phyloP scores from a whole-genome alignment of 371 early-diverging fungal genomes.

The Lichtheimia corymbifera region DNA sequence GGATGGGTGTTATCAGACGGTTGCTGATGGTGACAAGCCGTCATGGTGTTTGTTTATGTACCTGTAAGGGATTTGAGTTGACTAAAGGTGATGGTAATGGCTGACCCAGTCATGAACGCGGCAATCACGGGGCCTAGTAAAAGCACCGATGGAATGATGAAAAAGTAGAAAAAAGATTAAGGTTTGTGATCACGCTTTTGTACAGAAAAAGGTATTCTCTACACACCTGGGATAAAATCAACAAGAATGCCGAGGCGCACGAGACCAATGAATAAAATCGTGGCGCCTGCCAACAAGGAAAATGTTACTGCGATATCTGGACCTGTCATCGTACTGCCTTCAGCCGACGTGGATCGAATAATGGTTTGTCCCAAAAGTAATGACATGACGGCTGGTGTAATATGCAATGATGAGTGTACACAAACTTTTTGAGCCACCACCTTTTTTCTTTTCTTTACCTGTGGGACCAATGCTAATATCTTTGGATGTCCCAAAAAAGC shows the following conservation, averaged over 20 bases:
- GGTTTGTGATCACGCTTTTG: not conserved
- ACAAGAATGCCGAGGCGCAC: conserved; percentile 82
- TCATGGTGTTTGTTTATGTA: too few species aligned
- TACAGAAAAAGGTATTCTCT: not conserved
- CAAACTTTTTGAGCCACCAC: too few species aligned
- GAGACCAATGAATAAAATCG: conserved; percentile 72
- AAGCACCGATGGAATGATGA: not conserved
- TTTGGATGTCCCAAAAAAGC: conserved; percentile 81
- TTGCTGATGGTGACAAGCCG: too few species aligned
- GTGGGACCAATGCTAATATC: conserved; percentile 89
- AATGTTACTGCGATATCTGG: conserved; percentile 57
- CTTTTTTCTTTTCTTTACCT: conserved; percentile 19
- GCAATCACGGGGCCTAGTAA: conserved; percentile 62
- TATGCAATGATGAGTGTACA: not conserved
- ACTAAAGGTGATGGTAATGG: conserved; percentile 2
- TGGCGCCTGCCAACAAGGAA: conserved; percentile 60
- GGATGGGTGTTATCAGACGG: too few species aligned
- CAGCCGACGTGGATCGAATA: conserved; percentile 32
- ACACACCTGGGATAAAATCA: conserved; percentile 77
- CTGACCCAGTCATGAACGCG: conserved; percentile 76
- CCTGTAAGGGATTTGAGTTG: not conserved
- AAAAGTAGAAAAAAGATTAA: not conserved
- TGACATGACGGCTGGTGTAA: conserved; percentile 72
- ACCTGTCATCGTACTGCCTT: conserved; percentile 34
- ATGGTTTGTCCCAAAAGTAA: conserved; percentile 73